These are phyloP conservation scores for Puccinia horiana DNA, from an alignment of 1,284 basidiomycete species.

Conservation along the genomic window DNA sequence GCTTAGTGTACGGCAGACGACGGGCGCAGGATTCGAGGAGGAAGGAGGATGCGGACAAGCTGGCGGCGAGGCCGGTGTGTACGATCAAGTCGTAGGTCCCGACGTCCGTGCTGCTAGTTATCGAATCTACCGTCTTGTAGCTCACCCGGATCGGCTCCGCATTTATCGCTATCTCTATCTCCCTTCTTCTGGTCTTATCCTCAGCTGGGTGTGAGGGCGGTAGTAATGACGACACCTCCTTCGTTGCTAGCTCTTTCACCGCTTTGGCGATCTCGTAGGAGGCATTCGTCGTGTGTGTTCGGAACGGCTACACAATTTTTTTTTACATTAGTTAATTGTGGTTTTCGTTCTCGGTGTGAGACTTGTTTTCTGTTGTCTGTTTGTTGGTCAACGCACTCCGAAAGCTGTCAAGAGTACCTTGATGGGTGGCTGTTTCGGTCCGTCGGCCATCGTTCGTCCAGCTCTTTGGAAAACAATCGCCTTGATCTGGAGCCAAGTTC, in stretches of 20 bases:
- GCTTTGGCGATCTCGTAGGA: constrained; percentile 2
- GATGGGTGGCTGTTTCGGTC: background rate
- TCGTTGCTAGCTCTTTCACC: background rate
- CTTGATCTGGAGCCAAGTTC: background rate
- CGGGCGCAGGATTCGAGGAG: background rate
- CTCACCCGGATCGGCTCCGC: constrained; percentile 14
- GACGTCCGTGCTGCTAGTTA: background rate
- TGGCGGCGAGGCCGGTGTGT: background rate
- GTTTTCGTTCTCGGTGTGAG: too few relatives aligned
- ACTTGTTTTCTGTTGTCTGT: background rate
- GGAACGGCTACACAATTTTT: background rate
- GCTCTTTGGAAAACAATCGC: too few relatives aligned
- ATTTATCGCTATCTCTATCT: background rate
- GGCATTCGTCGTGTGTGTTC: background rate
- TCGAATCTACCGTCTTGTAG: background rate
- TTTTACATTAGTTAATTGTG: too few relatives aligned
- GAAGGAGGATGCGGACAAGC: background rate
- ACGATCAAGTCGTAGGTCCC: background rate
- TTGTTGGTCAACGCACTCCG: background rate
- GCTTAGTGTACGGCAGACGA: background rate
- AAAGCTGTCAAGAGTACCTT: constrained; percentile 21
- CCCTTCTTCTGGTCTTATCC: too few relatives aligned
- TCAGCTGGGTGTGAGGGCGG: too few relatives aligned
- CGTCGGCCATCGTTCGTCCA: background rate
- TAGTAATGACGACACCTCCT: background rate